phyloP scores from a whole-genome alignment of 805 yeast genomes.

The Metschnikowia rubicola region DNA sequence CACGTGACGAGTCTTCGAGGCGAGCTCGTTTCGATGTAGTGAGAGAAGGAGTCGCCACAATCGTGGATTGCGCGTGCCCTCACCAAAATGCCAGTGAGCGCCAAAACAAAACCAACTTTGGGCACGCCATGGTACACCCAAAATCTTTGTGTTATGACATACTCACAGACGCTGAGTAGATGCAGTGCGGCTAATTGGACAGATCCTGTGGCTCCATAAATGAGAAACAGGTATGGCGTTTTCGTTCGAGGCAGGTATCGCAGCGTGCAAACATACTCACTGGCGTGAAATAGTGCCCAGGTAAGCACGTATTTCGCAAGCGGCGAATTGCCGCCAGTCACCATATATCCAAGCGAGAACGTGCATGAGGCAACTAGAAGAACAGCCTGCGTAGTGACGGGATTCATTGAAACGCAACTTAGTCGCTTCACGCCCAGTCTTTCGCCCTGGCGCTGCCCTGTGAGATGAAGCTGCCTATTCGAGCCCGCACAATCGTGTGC shows the following conservation, averaged over 20 bases:
- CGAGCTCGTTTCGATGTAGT: slow-evolving; percentile 21
- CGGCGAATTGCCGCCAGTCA: background rate
- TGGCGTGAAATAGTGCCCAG: slow-evolving; percentile 21
- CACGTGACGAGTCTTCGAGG: slow-evolving; percentile 24
- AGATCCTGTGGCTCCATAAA: slow-evolving; percentile 36
- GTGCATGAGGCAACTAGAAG: slow-evolving; percentile 1
- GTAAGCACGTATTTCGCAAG: slow-evolving; percentile 19
- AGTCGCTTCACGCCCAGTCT: background rate
- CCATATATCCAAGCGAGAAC: background rate
- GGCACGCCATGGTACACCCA: slow-evolving; percentile 4
- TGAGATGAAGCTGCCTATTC: slow-evolving; percentile 6
- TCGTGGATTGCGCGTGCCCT: slow-evolving; percentile 30
- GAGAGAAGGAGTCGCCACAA: slow-evolving; percentile 36
- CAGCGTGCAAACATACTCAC: slow-evolving; percentile 28
- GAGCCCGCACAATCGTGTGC: slow-evolving; percentile 4
- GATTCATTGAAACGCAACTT: slow-evolving; percentile 1
- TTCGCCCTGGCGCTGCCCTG: background rate
- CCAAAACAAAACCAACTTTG: slow-evolving; percentile 16
- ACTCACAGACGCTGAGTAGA: slow-evolving; percentile 23
- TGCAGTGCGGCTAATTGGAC: slow-evolving; percentile 30
- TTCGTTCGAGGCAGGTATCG: slow-evolving; percentile 25
- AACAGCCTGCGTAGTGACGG: slow-evolving; percentile 5
- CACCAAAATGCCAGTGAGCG: slow-evolving; percentile 23
- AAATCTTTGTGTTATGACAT: slow-evolving; percentile 8
- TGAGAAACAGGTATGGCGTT: slow-evolving; percentile 28